Evolutionary conservation across 305 asterid species (phyloP).

Genomic region (Coffea humblotiana): DNA sequence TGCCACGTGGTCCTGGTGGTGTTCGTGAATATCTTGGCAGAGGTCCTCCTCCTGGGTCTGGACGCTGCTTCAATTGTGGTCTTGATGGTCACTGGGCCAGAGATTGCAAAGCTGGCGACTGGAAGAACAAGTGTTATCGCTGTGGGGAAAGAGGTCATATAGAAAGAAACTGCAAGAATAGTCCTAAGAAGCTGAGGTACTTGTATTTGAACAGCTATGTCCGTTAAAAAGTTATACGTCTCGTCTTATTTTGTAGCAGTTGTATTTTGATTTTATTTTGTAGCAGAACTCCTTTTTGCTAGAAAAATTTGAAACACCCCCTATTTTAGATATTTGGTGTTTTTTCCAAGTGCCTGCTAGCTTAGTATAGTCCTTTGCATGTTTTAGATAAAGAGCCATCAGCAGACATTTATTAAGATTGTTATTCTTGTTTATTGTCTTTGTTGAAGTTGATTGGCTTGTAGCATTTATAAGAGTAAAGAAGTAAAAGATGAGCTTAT

Average conservation of each 20-base stretch:
- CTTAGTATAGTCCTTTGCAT: neutral
- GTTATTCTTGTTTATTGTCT: neutral
- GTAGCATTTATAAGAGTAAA: neutral
- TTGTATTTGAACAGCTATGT: neutral
- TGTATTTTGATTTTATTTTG: neutral
- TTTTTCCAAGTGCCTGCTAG: neutral
- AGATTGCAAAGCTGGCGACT: slow-evolving; percentile 98
- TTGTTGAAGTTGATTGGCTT: neutral
- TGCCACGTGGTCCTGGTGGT: slow-evolving; percentile 97
- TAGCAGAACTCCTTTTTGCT: neutral
- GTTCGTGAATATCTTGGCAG: slow-evolving; percentile 76
- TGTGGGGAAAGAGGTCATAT: slow-evolving; percentile 99
- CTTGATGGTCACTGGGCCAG: slow-evolving; percentile 99
- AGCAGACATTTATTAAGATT: neutral
- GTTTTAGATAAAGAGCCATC: neutral
- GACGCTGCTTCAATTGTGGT: slow-evolving; percentile 98
- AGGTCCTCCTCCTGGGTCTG: slow-evolving; percentile 98
- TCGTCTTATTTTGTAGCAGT: neutral
- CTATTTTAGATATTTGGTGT: neutral
- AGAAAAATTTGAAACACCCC: neutral
- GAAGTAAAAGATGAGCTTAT: neutral
- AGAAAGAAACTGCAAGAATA: slow-evolving; percentile 87
- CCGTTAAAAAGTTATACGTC: neutral
- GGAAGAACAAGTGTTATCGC: slow-evolving; percentile 97
- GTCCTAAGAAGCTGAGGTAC: slow-evolving; percentile 85